Conservation (phyloP, 768 basidiomycete species). For the Hypsizygus marmoreus region DNA sequence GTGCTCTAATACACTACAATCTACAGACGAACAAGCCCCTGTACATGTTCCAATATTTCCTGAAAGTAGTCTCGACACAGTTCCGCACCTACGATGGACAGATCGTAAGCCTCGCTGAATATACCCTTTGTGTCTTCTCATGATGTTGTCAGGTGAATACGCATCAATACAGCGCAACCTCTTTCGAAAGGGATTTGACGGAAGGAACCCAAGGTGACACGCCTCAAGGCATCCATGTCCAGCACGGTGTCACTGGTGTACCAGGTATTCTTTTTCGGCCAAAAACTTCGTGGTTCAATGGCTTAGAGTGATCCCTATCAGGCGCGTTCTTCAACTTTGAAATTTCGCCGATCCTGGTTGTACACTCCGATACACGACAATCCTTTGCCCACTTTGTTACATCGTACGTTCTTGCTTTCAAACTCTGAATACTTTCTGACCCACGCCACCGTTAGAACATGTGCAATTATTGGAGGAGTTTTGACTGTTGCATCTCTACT, state of each 20-base stretch:
- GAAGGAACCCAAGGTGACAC: slow-evolving; percentile 61
- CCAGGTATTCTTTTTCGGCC: slow-evolving; percentile 44
- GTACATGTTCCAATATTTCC: slow-evolving; percentile 99
- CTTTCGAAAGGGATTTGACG: slow-evolving; percentile 90
- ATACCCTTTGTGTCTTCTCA: no score
- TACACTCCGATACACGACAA: slow-evolving; percentile 88
- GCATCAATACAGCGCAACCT: slow-evolving; percentile 94
- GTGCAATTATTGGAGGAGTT: slow-evolving; percentile 97
- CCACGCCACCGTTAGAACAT: slow-evolving; percentile 59
- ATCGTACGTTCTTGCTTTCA: slow-evolving; percentile 60
- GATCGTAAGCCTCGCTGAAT: slow-evolving; percentile 46
- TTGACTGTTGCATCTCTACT: slow-evolving; percentile 90
- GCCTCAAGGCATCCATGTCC: slow-evolving; percentile 65
- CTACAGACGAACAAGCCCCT: slow-evolving; percentile 71
- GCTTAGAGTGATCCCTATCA: slow-evolving; percentile 13
- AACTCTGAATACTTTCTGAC: slow-evolving; percentile 3
- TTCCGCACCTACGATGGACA: slow-evolving; percentile 84
- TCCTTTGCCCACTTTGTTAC: slow-evolving; percentile 98
- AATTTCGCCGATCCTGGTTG: slow-evolving; percentile 94
- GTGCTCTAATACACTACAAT: slow-evolving; percentile 5
- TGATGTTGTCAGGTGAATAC: slow-evolving; percentile 72
- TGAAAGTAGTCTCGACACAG: slow-evolving; percentile 97
- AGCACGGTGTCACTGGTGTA: slow-evolving; percentile 73
- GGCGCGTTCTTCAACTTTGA: slow-evolving; percentile 93
- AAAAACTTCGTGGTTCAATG: neutral